phyloP scores from a whole-genome alignment of 2,329 filamentous ascomycete species.

The Fusarium sp. region DNA sequence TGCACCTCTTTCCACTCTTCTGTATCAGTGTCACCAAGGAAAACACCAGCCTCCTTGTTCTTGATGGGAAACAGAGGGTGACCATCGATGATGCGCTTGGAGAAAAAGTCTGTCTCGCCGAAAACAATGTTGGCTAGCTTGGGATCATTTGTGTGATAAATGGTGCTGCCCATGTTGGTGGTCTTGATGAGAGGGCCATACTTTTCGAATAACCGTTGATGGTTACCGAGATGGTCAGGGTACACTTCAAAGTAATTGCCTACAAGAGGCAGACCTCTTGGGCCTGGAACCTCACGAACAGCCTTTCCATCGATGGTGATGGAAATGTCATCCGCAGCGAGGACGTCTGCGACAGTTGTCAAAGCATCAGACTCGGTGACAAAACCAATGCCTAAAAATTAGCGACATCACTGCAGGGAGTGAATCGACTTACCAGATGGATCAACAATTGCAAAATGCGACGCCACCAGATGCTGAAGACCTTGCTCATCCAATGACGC shows the following conservation, averaged over 20 bases:
- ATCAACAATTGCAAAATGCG: slow-evolving; percentile 55
- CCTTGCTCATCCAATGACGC: slow-evolving; percentile 47
- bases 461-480: slow-evolving; percentile 52
- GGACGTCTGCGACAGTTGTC: slow-evolving; percentile 48
- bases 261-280: slow-evolving; percentile 57
- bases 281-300: slow-evolving; percentile 61
- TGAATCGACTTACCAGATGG: slow-evolving; percentile 45
- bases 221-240: slow-evolving; percentile 67
- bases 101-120: slow-evolving; percentile 61
- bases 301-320: slow-evolving; percentile 60
- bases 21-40: slow-evolving; percentile 61
- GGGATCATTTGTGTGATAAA: slow-evolving; percentile 63
- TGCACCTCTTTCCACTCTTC: slow-evolving; percentile 62
- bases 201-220: slow-evolving; percentile 61
- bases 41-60: slow-evolving; percentile 53
- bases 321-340: slow-evolving; percentile 47
- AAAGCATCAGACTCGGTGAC: slow-evolving; percentile 45
- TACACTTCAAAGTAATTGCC: slow-evolving; percentile 65
- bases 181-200: slow-evolving; percentile 64
- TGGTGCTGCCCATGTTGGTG: slow-evolving; percentile 58
- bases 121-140: slow-evolving; percentile 56
- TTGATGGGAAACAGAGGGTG: slow-evolving; percentile 58
- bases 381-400: slow-evolving; percentile 50
- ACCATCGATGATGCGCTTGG: slow-evolving; percentile 60
- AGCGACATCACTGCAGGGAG: background rate